Conservation (phyloP, 441 rosid genomes). For the Theobroma grandiflorum region DNA sequence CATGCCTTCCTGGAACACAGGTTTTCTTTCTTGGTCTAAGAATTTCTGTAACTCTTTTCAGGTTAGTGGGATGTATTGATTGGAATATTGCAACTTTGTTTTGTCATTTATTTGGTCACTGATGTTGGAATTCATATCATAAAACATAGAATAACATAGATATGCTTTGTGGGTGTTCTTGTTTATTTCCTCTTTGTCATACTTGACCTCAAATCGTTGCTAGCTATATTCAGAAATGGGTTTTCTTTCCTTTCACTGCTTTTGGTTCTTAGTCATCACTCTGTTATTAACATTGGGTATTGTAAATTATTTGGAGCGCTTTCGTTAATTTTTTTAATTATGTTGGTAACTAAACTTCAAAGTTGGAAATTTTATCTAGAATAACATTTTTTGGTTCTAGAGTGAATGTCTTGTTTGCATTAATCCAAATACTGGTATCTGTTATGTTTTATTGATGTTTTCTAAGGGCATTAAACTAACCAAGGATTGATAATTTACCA, state of each 20-base stretch:
- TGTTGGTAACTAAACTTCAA: not conserved
- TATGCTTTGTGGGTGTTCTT: too few species aligned
- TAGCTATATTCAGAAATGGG: too few species aligned
- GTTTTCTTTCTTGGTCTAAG: slow-evolving; percentile 38
- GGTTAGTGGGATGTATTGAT: slow-evolving; percentile 31
- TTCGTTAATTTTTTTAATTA: too few species aligned
- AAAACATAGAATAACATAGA: too few species aligned
- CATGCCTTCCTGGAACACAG: slow-evolving; percentile 48
- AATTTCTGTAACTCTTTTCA: slow-evolving; percentile 37
- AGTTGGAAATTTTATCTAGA: not conserved
- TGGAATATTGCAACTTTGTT: not conserved
- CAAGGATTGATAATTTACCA: not conserved
- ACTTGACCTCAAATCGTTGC: too few species aligned
- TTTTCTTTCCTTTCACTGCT: not conserved
- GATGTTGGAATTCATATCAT: not conserved
- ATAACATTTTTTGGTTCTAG: not conserved
- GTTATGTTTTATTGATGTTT: too few species aligned
- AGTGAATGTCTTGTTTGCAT: not conserved
- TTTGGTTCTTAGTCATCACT: not conserved
- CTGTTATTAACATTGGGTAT: too few species aligned
- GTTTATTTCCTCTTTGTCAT: too few species aligned
- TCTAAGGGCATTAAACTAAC: not conserved
- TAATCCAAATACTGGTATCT: too few species aligned
- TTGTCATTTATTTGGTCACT: not conserved
- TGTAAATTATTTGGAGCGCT: too few species aligned